Evolutionary conservation across 768 basidiomycete species (phyloP).

Genomic region (Pisolithus sp.): DNA sequence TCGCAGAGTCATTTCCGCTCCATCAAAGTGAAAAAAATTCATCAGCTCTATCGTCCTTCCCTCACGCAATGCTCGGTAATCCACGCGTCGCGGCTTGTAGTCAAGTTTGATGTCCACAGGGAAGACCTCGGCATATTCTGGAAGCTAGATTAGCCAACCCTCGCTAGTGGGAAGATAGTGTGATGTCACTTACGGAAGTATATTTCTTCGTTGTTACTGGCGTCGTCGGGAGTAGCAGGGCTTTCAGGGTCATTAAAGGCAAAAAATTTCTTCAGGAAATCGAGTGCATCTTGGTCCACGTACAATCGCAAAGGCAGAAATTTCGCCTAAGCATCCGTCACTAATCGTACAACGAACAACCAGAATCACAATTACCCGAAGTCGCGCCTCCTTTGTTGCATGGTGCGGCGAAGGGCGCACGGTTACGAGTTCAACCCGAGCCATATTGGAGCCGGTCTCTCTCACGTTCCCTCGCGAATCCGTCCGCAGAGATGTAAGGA

Average conservation of each 20-base stretch:
- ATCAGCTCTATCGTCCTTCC: conserved; percentile 94
- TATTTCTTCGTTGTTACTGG: conserved; percentile 39
- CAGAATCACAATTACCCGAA: conserved; percentile 39
- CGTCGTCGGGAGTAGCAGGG: conserved; percentile 28
- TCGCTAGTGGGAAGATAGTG: conserved; percentile 2
- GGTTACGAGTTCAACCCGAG: conserved; percentile 71
- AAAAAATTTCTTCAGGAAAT: conserved; percentile 96
- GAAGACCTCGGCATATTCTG: conserved; percentile 92
- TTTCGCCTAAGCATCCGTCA: conserved; percentile 55
- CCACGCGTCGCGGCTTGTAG: conserved; percentile 96
- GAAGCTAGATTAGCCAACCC: not conserved
- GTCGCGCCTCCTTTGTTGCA: conserved; percentile 67
- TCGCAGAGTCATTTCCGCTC: conserved; percentile 94
- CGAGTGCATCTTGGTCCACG: conserved; percentile 97
- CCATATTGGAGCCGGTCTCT: conserved; percentile 91
- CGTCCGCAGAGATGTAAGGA: conserved; percentile 77
- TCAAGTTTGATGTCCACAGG: conserved; percentile 94
- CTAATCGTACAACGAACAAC: not conserved
- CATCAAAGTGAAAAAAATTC: conserved; percentile 99
- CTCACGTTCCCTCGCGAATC: conserved; percentile 85
- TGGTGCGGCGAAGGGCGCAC: conserved; percentile 67
- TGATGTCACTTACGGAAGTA: conserved; percentile 59
- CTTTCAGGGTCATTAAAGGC: conserved; percentile 67
- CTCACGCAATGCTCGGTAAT: conserved; percentile 84
- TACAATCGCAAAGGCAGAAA: conserved; percentile 85